phyloP scores from a whole-genome alignment of 192 early-diverging fungal genomes.

The Backusella liffmaniae region DNA sequence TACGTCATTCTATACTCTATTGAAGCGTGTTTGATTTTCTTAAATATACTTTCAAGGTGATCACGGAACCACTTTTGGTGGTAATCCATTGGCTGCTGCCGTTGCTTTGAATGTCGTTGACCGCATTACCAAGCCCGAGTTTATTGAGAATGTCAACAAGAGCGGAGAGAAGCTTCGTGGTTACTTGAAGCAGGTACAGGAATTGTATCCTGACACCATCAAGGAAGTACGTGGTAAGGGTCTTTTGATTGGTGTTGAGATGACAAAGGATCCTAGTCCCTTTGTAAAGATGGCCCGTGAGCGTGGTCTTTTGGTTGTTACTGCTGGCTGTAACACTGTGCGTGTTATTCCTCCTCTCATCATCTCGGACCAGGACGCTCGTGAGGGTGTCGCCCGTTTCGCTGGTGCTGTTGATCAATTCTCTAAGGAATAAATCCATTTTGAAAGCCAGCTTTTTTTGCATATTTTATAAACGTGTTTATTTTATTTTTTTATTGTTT shows the following conservation, averaged over 20 bases:
- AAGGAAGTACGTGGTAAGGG: constrained; percentile 84
- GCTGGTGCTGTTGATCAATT: constrained; percentile 54
- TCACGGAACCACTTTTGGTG: constrained; percentile 98
- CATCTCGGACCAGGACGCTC: constrained; percentile 72
- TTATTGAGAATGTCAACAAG: constrained; percentile 68
- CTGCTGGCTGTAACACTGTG: constrained; percentile 86
- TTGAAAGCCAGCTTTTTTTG: neutral
- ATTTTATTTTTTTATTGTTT: neutral
- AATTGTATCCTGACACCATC: constrained; percentile 50
- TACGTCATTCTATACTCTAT: constrained; percentile 20
- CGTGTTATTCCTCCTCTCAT: constrained; percentile 91
- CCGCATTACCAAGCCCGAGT: constrained; percentile 67
- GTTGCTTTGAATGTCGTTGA: constrained; percentile 75
- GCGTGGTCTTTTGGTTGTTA: constrained; percentile 84
- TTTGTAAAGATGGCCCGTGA: constrained; percentile 76
- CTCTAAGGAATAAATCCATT: neutral
- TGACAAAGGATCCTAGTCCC: constrained; percentile 64
- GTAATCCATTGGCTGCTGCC: constrained; percentile 87
- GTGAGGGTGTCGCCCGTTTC: constrained; percentile 72
- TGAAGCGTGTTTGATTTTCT: neutral
- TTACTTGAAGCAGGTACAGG: constrained; percentile 45
- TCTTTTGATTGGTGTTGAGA: constrained; percentile 85
- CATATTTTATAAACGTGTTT: too few species aligned
- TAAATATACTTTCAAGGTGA: constrained; percentile 57
- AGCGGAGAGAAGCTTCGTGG: constrained; percentile 65